Base-by-base conservation (phyloP, 192 early-diverging fungal genomes). In the Hyaloraphidium curvatum region DNA sequence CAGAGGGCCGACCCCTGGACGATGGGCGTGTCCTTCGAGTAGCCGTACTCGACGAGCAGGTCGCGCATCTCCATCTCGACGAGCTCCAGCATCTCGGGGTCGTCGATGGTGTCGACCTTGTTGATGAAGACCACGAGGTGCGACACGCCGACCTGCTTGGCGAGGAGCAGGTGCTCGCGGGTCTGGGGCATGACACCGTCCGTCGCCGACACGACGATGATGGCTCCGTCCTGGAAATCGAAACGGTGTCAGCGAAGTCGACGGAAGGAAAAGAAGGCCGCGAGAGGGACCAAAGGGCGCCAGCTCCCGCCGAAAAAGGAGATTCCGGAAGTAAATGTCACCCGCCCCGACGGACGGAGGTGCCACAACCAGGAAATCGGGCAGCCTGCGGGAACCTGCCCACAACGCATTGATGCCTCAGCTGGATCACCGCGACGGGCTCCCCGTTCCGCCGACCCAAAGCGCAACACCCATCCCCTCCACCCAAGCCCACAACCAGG, bases 181-280 rank as follows among this genome's bases (percentile, higher is more conserved):
- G 91, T 94, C 67, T 98, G 94, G 54, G 89, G 90, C 90, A 96
- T 94, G 70, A 89, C 86, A 55, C 94, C 91, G 55, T 98, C 91
- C 27, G 89, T 94, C 39, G 94, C 90, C 25, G 94, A 91, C 13
- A 98, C 90, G 28, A 95, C 87, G 64, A 98, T 90, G 52, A 98
- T 98, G 37, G 89, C 94, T 58, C 91, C 90, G 64, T 98, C 94
- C 88, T 84, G 59, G 26, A n/a, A 19, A 22, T 2, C 5, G 50
- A 30, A 7, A 2, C 17, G 19, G 23, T 48, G 11, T n/a, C n/a
- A n/a, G n/a, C n/a, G n/a, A n/a, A n/a, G n/a, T n/a, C n/a, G n/a
- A n/a, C n/a, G n/a, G n/a, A n/a, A n/a, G n/a, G n/a, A n/a, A n/a
- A n/a, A n/a, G n/a, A n/a, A n/a, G n/a, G n/a, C n/a, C n/a, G n/a